phyloP scores from a whole-genome alignment of 1,284 basidiomycete species.

The Rhodotorula sp. region DNA sequence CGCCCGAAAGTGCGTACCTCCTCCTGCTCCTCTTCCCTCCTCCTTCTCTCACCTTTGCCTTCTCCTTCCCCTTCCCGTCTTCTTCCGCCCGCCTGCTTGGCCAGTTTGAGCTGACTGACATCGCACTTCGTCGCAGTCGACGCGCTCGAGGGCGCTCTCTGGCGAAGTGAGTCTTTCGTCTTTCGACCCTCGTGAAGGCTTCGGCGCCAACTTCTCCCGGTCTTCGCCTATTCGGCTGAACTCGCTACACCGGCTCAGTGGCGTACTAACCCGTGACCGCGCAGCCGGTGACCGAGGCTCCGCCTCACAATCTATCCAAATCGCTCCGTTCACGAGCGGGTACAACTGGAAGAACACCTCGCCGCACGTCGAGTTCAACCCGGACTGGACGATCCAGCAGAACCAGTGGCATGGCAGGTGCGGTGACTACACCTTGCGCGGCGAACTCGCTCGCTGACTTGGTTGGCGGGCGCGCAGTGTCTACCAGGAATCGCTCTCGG shows the following conservation, averaged over 20 bases:
- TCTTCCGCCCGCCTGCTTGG: neutral
- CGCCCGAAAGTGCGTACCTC: slow-evolving; percentile 51
- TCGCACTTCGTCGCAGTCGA: slow-evolving; percentile 6
- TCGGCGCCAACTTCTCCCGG: too few relatives aligned
- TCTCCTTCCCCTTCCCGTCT: too few relatives aligned
- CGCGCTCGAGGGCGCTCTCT: slow-evolving; percentile 29
- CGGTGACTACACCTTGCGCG: too few relatives aligned
- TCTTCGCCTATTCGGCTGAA: too few relatives aligned
- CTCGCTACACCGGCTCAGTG: too few relatives aligned
- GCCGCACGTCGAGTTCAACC: slow-evolving; percentile 53
- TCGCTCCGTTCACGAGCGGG: slow-evolving; percentile 57
- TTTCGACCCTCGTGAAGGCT: too few relatives aligned
- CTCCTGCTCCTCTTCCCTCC: too few relatives aligned
- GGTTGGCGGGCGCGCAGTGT: too few relatives aligned
- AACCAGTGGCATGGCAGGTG: slow-evolving; percentile 28
- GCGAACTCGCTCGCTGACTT: too few relatives aligned
- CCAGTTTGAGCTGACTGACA: too few relatives aligned
- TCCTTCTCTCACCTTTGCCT: too few relatives aligned
- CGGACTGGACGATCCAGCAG: slow-evolving; percentile 53
- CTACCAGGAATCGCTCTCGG: slow-evolving; percentile 31
- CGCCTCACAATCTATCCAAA: slow-evolving; percentile 51
- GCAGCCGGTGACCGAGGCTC: slow-evolving; percentile 45
- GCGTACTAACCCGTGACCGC: neutral
- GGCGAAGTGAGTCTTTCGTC: neutral
- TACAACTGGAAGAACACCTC: slow-evolving; percentile 52